phyloP scores from a whole-genome alignment of 2,329 filamentous ascomycete genomes.

The Claviceps africana region DNA sequence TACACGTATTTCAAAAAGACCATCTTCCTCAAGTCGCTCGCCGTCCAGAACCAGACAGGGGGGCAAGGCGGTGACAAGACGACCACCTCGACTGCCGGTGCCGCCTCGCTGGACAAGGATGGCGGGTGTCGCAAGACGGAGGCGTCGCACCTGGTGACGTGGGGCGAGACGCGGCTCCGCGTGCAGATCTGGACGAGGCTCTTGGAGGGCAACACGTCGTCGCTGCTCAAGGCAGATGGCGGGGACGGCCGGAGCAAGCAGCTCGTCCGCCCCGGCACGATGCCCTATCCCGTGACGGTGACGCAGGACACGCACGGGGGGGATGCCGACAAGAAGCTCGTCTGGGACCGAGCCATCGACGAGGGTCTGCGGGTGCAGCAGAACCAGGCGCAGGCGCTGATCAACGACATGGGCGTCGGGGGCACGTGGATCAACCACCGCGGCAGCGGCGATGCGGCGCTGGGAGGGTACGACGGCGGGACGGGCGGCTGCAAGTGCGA shows the following conservation, averaged over 20 bases:
- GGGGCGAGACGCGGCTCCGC: slow-evolving; percentile 46
- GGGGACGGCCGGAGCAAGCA: background rate
- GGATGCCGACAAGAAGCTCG: slow-evolving; percentile 33
- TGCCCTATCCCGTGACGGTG: slow-evolving; percentile 50
- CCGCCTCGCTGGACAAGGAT: slow-evolving; percentile 34
- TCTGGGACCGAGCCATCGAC: slow-evolving; percentile 39
- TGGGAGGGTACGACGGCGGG: slow-evolving; percentile 50
- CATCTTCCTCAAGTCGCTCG: slow-evolving; percentile 59
- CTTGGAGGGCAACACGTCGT: slow-evolving; percentile 29
- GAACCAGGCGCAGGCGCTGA: slow-evolving; percentile 29
- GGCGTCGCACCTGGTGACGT: slow-evolving; percentile 42
- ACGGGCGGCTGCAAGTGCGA: slow-evolving; percentile 47
- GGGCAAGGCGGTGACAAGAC: slow-evolving; percentile 11
- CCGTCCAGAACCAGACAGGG: slow-evolving; percentile 29
- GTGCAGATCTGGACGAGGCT: slow-evolving; percentile 51
- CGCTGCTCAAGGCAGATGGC: slow-evolving; percentile 16
- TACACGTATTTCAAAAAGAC: slow-evolving; percentile 84
- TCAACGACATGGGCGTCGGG: slow-evolving; percentile 35
- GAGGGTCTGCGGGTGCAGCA: slow-evolving; percentile 30
- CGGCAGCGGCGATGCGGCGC: slow-evolving; percentile 26
- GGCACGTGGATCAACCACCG: slow-evolving; percentile 40
- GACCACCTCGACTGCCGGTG: slow-evolving; percentile 4
- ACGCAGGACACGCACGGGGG: slow-evolving; percentile 51
- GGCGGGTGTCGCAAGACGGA: slow-evolving; percentile 40
- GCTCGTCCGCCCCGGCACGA: slow-evolving; percentile 37